Conservation (phyloP, 306 rosid genomes). For the Quercus gilva region DNA sequence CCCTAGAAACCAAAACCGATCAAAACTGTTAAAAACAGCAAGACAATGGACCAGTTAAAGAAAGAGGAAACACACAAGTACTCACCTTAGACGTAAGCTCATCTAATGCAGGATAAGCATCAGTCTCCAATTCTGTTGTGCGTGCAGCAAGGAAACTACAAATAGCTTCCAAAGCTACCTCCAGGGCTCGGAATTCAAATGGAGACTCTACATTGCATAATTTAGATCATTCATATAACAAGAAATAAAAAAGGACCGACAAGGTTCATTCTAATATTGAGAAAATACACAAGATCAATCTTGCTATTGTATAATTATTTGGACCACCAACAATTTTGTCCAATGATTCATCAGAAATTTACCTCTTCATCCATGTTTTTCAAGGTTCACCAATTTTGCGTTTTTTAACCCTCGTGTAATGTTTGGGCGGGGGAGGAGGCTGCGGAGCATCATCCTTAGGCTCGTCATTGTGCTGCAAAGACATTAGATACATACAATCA, state of each 20-base stretch:
- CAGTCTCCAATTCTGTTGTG: conserved; percentile 83
- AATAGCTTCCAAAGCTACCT: conserved; percentile 95
- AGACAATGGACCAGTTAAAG: not conserved
- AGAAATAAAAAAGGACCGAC: conserved; percentile 6
- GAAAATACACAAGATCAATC: not conserved
- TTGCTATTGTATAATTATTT: too few species aligned
- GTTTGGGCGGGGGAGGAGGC: too few species aligned
- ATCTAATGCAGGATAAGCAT: conserved; percentile 94
- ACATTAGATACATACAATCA: too few species aligned
- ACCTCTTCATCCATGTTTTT: too few species aligned
- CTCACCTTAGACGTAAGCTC: conserved; percentile 88
- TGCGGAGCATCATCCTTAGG: too few species aligned
- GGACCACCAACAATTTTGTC: too few species aligned
- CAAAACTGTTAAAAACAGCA: conserved; percentile 1
- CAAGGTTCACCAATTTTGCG: too few species aligned
- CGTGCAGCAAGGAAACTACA: conserved; percentile 97
- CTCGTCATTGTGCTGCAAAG: too few species aligned
- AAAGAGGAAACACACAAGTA: too few species aligned
- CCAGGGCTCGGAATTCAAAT: conserved; percentile 93
- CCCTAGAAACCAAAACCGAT: conserved; percentile 43
- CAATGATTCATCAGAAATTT: too few species aligned
- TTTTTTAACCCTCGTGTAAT: too few species aligned
- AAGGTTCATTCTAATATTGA: not conserved
- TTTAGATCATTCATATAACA: conserved; percentile 33
- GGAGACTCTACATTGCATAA: conserved; percentile 74